Evolutionary conservation across 768 basidiomycete genomes (phyloP).

Genomic region (Tulasnella sp.): DNA sequence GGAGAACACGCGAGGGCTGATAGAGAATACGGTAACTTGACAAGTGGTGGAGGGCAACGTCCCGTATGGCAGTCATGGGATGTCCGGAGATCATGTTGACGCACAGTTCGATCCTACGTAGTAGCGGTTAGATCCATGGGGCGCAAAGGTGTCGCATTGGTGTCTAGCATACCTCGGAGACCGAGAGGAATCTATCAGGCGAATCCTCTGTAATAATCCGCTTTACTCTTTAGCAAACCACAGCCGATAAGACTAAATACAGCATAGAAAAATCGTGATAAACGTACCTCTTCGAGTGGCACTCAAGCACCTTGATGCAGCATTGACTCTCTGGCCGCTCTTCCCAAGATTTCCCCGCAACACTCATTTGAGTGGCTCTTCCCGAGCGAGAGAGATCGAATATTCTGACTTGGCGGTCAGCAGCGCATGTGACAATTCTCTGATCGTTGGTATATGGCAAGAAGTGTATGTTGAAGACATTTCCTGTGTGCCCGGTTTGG

Average conservation of each 20-base stretch:
- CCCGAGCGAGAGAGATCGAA: conserved; percentile 43
- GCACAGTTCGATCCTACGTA: conserved; percentile 66
- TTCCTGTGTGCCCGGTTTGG: conserved; percentile 63
- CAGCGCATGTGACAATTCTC: conserved; percentile 47
- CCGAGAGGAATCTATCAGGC: conserved; percentile 61
- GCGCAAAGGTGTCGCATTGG: not conserved
- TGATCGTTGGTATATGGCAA: conserved; percentile 50
- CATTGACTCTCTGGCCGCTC: conserved; percentile 30
- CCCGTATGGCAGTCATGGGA: conserved; percentile 46
- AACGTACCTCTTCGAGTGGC: conserved; percentile 39
- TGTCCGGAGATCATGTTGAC: conserved; percentile 74
- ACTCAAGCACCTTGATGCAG: conserved; percentile 45
- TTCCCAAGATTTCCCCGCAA: conserved; percentile 24
- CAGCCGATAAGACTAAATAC: not conserved
- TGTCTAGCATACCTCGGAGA: conserved; percentile 50
- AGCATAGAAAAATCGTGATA: not conserved
- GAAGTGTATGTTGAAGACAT: conserved; percentile 78
- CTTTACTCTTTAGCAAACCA: conserved; percentile 43
- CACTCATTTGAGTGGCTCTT: conserved; percentile 23
- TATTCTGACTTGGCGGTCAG: conserved; percentile 49
- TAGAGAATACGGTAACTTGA: conserved; percentile 50
- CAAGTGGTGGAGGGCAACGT: conserved; percentile 61
- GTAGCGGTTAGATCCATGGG: conserved; percentile 20
- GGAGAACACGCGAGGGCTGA: conserved; percentile 66
- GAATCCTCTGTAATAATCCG: conserved; percentile 68